Evolutionary conservation across 2,329 filamentous ascomycete species (phyloP), one percentile per base, ranked within the genome.

Genomic region (Phaeophleospora eucalypticola): DNA sequence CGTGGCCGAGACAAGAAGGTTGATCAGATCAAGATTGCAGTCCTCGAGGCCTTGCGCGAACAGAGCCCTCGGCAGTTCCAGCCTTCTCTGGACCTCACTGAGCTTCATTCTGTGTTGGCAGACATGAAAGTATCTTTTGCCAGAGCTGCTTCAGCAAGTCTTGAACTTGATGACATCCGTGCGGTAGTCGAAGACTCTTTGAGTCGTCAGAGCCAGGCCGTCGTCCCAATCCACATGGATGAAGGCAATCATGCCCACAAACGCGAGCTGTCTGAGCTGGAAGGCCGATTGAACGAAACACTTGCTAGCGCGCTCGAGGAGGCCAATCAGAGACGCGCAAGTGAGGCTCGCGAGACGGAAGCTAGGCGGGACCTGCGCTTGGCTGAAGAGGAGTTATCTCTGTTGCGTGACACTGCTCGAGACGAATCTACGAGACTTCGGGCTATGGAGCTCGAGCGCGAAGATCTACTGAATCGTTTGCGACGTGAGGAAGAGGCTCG

Each of bases 1-100:
- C 88, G 89, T 15, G 79, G 81, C 47, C 80, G 84, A 51, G 89
- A 95, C 62, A 83, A 84, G 59, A 88, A 82, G 58, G 68, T 90
- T 59, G 89, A 96, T 48, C 89, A 91, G 65, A 88, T 98, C 54
- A 71, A 73, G 54, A 62, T 63, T 8, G 71, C 72, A 27, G 65
- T 77, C 16, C 67, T 87, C 15, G 81, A 87, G 58, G 85, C 84
- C 3, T 70, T 95, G 54, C 69, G 61, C 48, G 63, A 65, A 46
- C 60, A 64, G 37, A 59, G 55, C 16, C 59, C 57, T 49, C 34
- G 45, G 24, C 51, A 49, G 3, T 51, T 48, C 12, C 57, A 61
- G 43, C 53, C 60, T 4, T 48, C 53, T 9, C 48, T 59, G 34
- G 62, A 64, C 14, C 54, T 65, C 4, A 52, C 58, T 17, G 72